Base-by-base conservation (phyloP, 2,329 filamentous ascomycete genomes). In the Botrytis squamosa region DNA sequence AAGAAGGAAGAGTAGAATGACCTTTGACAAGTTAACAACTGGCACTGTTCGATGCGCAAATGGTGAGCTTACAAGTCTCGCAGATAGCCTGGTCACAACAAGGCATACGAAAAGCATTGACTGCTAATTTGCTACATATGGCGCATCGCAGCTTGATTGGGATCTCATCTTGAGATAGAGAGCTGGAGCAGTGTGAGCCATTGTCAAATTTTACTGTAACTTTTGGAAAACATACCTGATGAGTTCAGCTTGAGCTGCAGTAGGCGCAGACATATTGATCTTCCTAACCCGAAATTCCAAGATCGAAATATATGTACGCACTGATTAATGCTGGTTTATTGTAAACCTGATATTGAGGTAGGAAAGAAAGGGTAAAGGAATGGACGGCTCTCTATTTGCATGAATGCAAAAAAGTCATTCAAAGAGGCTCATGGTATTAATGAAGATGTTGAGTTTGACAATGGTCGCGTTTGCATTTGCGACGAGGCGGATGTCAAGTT, bases 41-140 rank as follows among this genome's bases (percentile, higher is more conserved):
- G 18, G 29, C 49, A 55, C 14, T 16, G 18, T n/a, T 40, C 36
- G 40, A 36, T n/a, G 40, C 10, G 57, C 44, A 60, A 22, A 36
- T 55, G 25, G 59, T 25, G 44, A 71, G 77, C 81, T 75, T 85
- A 98, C 96, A 99, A 77, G 86, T 88, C 81, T 95, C 92, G 86
- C 96, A 98, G 74, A 98, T 97, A 59, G 93, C 91, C 81, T 97
- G 95, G 81, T 98, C 96, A 83, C 96, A 99, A 84, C 96, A 99
- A 1, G 95, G 93, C 42, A 98, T 86, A 76, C 95, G 93, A 82
- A 94, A 97, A 14, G 95, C 93, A 82, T 98, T 97, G 77, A 97
- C 86, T 44, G 94, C 95, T 74, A 98, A 87, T 82, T 93, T 94
- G 84, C 92, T 96, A 84, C 96, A 99, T 78, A 94, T 93, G 70